phyloP scores from a whole-genome alignment of 169 alveolate genomes.

The Plasmodium cynomolgi region DNA sequence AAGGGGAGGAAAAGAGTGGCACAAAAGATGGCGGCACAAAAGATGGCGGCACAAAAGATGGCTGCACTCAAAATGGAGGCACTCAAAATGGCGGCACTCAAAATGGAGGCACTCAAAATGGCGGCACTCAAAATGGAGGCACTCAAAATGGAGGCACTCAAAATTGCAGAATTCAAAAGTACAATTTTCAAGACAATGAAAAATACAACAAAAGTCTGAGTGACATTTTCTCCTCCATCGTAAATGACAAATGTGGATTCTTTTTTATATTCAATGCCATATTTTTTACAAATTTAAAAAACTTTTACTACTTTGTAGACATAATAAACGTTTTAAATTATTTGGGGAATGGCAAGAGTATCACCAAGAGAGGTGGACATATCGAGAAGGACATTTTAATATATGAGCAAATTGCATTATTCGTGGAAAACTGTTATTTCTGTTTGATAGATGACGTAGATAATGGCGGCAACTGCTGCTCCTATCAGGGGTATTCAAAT shows the following conservation, averaged over 20 bases:
- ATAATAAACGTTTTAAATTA: constrained; percentile 46
- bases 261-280: constrained; percentile 40
- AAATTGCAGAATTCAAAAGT: not conserved
- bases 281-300: constrained; percentile 60
- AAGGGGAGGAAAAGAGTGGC: not conserved
- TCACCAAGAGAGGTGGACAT: not conserved
- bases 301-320: constrained; percentile 57
- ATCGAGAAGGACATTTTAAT: constrained; percentile 4
- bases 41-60: not conserved
- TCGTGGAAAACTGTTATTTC: constrained; percentile 25
- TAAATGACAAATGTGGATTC: constrained; percentile 67
- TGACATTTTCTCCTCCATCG: constrained; percentile 14
- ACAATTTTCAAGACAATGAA: constrained; percentile 22
- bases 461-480: not conserved
- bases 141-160: not conserved
- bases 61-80: not conserved
- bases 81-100: no score
- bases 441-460: constrained; percentile 2
- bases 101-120: no score
- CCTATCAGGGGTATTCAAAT: not conserved
- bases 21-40: not conserved
- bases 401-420: constrained; percentile 51
- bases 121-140: no score
- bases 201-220: constrained; percentile 5
- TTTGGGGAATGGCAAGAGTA: constrained; percentile 24